These are phyloP conservation scores for Candida taoyuanica DNA, from an alignment of 805 yeast genomes.

Conservation along the genomic window DNA sequence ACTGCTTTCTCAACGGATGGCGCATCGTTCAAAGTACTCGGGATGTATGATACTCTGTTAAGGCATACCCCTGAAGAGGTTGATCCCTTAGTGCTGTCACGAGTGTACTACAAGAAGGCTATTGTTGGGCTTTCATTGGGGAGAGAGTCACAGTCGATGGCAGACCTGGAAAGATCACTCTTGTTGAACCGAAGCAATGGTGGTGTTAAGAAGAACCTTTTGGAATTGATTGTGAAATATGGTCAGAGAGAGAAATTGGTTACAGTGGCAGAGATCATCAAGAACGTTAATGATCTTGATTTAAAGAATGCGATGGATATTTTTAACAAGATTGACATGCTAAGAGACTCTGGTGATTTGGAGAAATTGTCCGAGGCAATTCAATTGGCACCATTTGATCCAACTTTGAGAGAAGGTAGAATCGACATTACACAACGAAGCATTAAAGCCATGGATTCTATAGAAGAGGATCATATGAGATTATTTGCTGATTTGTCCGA, in stretches of 20 bases:
- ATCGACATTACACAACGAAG: slow-evolving; percentile 28
- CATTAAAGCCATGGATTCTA: slow-evolving; percentile 14
- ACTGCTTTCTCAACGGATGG: slow-evolving; percentile 15
- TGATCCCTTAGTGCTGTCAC: slow-evolving; percentile 29
- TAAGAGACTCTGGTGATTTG: slow-evolving; percentile 28
- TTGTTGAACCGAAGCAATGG: slow-evolving; percentile 34
- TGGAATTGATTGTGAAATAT: slow-evolving; percentile 45
- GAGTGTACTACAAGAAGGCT: slow-evolving; percentile 55
- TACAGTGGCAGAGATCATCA: background rate
- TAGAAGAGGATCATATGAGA: slow-evolving; percentile 19
- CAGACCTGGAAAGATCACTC: slow-evolving; percentile 46
- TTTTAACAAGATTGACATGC: slow-evolving; percentile 17
- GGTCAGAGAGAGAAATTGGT: slow-evolving; percentile 43
- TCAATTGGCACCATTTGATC: slow-evolving; percentile 40
- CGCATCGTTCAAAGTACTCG: slow-evolving; percentile 20
- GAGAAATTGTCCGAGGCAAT: slow-evolving; percentile 32
- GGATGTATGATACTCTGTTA: slow-evolving; percentile 18
- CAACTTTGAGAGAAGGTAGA: slow-evolving; percentile 30
- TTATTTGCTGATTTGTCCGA: slow-evolving; percentile 22
- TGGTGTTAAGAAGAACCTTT: slow-evolving; percentile 47
- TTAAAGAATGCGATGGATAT: slow-evolving; percentile 14
- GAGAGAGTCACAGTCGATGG: slow-evolving; percentile 48
- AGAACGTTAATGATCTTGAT: slow-evolving; percentile 11
- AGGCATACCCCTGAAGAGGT: slow-evolving; percentile 10
- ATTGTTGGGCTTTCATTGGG: slow-evolving; percentile 54